Evolutionary conservation across 1,284 basidiomycete species (phyloP), one percentile per base, ranked within the genome.

Genomic region (Malassezia pachydermatis): DNA sequence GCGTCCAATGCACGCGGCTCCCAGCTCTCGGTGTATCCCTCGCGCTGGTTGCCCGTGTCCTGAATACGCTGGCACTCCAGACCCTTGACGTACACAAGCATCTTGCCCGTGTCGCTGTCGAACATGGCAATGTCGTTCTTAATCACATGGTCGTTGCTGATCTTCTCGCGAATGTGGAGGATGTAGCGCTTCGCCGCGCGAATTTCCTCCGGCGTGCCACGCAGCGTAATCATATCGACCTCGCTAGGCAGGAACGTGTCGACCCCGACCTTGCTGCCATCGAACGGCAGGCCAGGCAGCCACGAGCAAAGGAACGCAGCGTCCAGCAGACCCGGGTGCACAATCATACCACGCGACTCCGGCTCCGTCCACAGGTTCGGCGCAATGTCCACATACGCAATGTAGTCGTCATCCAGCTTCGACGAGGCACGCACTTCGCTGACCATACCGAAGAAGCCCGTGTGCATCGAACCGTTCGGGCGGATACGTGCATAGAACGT

Each of bases 311-410:
- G 36, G 45, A 53, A 48, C 13, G 46, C 45, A 34, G 51, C 48
- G 41, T 53, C 51, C 14, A 53, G 51, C 34, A 53, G 33, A 44
- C 51, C 51, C 8, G 51, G 51, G 46, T 53, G 51, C 45, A 53
- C 43, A 13, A 48, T 30, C 51, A 53, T 53, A 19, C 35, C 27
- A 5, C 22, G n/a, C 9, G 46, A 20, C 41, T 53, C 51, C 14
- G 27, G 45, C 29, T 24, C n/a, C 27, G 30, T 33, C 51, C 51
- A 53, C 28, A 53, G 51, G 35, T 45, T 46, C n/a, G 41, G 41
- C 11, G 45, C 45, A 24, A 48, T 41, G 39, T 53, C 41, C 25
- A 53, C 51, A 27, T 44, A 39, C 22, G 45, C 45, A 23, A 53
- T 35, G 51, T 48, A 53, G 51, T 53, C 51, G 33, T 48, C 45